Base-by-base conservation (phyloP, 208 protist genomes). In the Herpetomonas tarakana region DNA sequence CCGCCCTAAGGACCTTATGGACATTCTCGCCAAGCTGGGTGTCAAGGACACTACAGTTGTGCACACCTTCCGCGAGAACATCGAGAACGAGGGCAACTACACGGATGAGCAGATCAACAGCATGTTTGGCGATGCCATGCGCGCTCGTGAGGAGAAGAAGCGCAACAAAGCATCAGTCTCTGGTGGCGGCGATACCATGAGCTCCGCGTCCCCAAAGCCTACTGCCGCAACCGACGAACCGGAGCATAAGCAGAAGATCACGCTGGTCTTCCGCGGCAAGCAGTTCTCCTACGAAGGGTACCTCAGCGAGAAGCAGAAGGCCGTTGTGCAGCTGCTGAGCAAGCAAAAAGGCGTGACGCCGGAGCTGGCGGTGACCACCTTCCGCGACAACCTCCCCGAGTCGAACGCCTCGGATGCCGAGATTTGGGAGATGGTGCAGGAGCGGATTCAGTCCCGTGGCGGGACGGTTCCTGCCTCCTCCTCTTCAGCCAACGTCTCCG, bases 11-110 rank as follows among this genome's bases (percentile, higher is more conserved):
- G 86, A 93, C 60, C 54, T 93, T 19, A 78, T 93, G 64, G 81
- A 88, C 49, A 89, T 93, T 65, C 61, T 93, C 28, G 75, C 74
- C 19, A 93, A 89, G 63, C 61, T 93, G 69, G 71, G 72, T 12
- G 76, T 88, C 31, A 53, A 50, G 24, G 56, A 84, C 19, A 59
- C 69, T 21, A 69, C 44, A 1, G 83, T 78, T 24, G 54, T 93
- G 16, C 35, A 55, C 22, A 75, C 78, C 6, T 90, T 87, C 53
- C 78, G 80, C 28, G 78, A 88, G 27, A 93, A 93, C 53, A 88
- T 93, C 58, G 71, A 80, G 11, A 76, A 76, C 27, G 51, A 77
- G 46, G 16, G 25, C 18, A 56, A 65, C 22, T 83, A 71, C 60
- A 74, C 77, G 2, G 80, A 88, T 46, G 71, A 72, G 21, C 62